phyloP scores from a whole-genome alignment of 305 asterid genomes.

The Galium porrigens region DNA sequence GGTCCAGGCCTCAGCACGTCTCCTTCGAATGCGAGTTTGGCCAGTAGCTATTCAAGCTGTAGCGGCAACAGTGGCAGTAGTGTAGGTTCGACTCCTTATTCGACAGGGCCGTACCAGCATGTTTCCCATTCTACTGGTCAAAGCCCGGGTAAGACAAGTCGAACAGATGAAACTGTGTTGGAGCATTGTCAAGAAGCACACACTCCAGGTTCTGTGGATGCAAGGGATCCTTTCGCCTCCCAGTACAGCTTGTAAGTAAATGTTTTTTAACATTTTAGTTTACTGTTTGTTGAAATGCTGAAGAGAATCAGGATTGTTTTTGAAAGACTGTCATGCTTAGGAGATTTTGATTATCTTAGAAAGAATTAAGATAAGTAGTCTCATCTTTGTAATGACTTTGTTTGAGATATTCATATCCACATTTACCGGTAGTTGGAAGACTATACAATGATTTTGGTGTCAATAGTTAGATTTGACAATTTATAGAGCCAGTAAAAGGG shows the following conservation, averaged over 20 bases:
- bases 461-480: background rate
- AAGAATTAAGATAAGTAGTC: background rate
- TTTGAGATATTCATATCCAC: background rate
- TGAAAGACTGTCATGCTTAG: background rate
- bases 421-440: background rate
- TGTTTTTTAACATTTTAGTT: conserved; percentile 27
- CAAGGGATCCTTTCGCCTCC: conserved; percentile 27
- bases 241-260: conserved; percentile 39
- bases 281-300: background rate
- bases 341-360: background rate
- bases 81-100: conserved; percentile 46
- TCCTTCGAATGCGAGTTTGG: conserved; percentile 55
- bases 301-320: background rate
- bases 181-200: conserved; percentile 25
- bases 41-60: conserved; percentile 52
- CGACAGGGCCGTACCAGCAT: conserved; percentile 55
- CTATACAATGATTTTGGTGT: background rate
- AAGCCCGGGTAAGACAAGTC: conserved; percentile 27
- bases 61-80: conserved; percentile 56
- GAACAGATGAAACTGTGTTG: conserved; percentile 29
- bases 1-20: conserved; percentile 45
- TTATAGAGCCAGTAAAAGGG: background rate
- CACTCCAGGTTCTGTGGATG: conserved; percentile 27
- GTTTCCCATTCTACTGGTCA: conserved; percentile 35
- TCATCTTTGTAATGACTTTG: background rate